Evolutionary conservation across 345 rosid genomes (phyloP).

Genomic region (Salix koriyanagi): DNA sequence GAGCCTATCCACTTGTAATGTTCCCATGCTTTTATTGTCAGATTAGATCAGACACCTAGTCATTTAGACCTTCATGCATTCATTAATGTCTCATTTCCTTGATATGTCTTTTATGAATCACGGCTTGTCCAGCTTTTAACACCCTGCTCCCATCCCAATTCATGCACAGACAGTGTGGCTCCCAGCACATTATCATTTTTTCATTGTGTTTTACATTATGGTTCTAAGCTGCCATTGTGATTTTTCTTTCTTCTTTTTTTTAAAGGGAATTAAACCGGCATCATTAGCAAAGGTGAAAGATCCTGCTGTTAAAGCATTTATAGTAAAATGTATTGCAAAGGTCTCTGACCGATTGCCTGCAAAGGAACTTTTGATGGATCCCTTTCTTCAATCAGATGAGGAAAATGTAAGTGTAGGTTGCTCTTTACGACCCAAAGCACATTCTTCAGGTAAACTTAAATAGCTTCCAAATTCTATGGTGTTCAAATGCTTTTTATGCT

Average conservation of each 20-base stretch:
- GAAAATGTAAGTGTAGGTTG: slow-evolving; percentile 42
- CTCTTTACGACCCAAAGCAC: slow-evolving; percentile 26
- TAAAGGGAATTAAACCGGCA: slow-evolving; percentile 90
- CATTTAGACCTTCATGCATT: neutral
- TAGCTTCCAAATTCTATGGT: neutral
- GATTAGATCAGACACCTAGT: neutral
- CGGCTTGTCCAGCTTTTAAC: neutral
- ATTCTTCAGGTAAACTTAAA: slow-evolving; percentile 35
- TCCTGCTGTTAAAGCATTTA: slow-evolving; percentile 58
- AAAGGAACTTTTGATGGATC: slow-evolving; percentile 79
- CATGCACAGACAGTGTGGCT: neutral
- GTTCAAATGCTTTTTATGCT: neutral
- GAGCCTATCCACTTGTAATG: neutral
- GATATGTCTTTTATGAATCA: neutral
- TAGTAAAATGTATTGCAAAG: slow-evolving; percentile 81
- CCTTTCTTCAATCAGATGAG: slow-evolving; percentile 62
- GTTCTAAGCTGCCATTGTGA: slow-evolving; percentile 7
- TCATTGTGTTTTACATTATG: neutral
- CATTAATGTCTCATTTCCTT: neutral
- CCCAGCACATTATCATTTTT: neutral
- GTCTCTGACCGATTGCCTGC: slow-evolving; percentile 75
- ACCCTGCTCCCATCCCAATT: neutral
- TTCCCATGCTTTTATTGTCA: neutral
- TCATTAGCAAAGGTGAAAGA: slow-evolving; percentile 75
- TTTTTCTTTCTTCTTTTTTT: slow-evolving; percentile 4